Evolutionary conservation across 345 rosid species (phyloP), one percentile per base, ranked within the genome.

Genomic region (Sisymbrium irio): DNA sequence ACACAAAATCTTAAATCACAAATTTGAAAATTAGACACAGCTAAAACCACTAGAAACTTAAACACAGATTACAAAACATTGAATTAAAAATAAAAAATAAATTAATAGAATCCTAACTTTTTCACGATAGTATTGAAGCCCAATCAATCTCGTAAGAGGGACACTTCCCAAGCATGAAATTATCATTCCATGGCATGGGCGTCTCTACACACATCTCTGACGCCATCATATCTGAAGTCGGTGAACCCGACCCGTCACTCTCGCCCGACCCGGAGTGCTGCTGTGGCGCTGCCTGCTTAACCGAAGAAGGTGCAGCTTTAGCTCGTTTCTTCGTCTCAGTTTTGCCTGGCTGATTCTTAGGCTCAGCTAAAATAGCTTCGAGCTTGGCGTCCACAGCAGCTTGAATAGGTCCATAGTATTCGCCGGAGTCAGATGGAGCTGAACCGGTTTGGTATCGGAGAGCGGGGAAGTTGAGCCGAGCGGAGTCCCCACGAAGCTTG

Each of bases 121-220:
- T 54, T 65, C 46, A 83, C n/a, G 83, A 83, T 50, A 77, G 66
- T 10, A 89, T 84, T 4, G 92, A 77, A 57, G 75, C 96, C 97
- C 97, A 93, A 45, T 91, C 97, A 14, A 91, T 93, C 87, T 93
- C 98, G 15, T 77, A 82, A 20, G 98, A 93, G 1, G 98, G 96
- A 72, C 51, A 93, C 76, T 85, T 93, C 41, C 89, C 88, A 78
- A 91, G 76, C 75, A 75, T 45, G 56, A 88, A 89, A 62, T 77
- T 85, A 62, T 91, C 96, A 33, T 82, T 85, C 88, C 89, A 84
- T 28, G 44, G 76, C 61, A 74, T 83, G 79, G 74, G 81, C 37
- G 67, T 4, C 51, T 73, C 77, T 19, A 20, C 46, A 8, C 56
- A 53, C 70, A 65, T 55, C 59, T 76, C 76, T 25, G 83, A 71